Evolutionary conservation across 306 rosid species (phyloP).

Genomic region (Pachyrhizus erosus): DNA sequence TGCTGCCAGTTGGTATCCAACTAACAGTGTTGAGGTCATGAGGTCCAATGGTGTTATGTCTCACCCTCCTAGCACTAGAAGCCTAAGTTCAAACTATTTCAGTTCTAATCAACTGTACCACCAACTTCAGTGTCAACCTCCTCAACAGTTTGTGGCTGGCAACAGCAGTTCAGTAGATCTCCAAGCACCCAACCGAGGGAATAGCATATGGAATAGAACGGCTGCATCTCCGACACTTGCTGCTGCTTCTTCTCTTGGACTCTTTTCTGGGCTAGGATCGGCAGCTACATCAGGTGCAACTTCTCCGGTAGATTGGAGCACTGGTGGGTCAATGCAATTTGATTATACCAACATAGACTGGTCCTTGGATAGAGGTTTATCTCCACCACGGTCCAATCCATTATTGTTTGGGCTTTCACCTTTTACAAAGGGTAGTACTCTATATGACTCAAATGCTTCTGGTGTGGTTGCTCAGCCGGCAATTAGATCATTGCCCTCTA

Average conservation of each 20-base stretch:
- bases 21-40: conserved; percentile 57
- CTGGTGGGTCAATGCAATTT: conserved; percentile 63
- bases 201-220: conserved; percentile 66
- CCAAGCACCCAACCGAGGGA: conserved; percentile 57
- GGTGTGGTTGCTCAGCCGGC: conserved; percentile 57
- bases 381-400: conserved; percentile 59
- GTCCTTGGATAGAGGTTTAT: conserved; percentile 74
- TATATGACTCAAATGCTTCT: conserved; percentile 58
- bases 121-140: conserved; percentile 73
- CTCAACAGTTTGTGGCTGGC: conserved; percentile 59
- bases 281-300: conserved; percentile 68
- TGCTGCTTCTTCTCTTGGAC: conserved; percentile 83
- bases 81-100: conserved; percentile 56
- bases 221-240: conserved; percentile 66
- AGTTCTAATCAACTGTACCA: conserved; percentile 68
- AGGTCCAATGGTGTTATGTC: conserved; percentile 65
- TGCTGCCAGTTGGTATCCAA: conserved; percentile 68
- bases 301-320: conserved; percentile 80
- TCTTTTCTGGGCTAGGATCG: conserved; percentile 76
- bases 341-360: conserved; percentile 88
- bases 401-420: conserved; percentile 71
- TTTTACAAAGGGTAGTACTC: conserved; percentile 53
- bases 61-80: conserved; percentile 57
- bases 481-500: conserved; percentile 58
- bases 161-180: conserved; percentile 56